Evolutionary conservation across 805 yeast species (phyloP), one percentile per base, ranked within the genome.

Genomic region (Wickerhamiella australiensis): DNA sequence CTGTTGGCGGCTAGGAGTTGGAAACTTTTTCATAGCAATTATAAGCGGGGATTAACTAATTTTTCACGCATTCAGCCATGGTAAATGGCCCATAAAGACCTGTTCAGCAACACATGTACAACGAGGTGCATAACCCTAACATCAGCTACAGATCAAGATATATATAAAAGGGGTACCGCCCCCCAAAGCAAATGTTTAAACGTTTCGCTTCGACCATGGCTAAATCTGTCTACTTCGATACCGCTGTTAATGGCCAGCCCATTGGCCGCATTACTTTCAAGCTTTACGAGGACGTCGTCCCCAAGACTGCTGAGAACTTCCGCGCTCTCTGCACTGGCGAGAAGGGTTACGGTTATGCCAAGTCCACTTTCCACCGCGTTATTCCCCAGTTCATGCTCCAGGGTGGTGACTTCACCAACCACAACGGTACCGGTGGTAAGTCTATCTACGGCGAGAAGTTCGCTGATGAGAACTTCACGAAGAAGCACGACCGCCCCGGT

Each of bases 311-410:
- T 58, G 94, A 84, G 72, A 88, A 88, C 77, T 88, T 88, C 83
- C 82, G 95, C 72, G 95, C 94, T 55, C 76, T 88, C 64, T 75
- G 82, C 68, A 87, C 95, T 55, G 95, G 96, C 60, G 95, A 85
- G 74, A 83, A 86, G 77, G 97, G 96, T 54, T 84, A 72, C 62
- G 95, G 95, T 53, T 87, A 80, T 78, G 80, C 80, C 65, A 77
- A 75, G 62, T 84, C 94, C 46, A 73, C 80, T 57, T 88, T 90
- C 92, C 96, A 88, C 85, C 82, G 96, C 75, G 94, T 88, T 57
- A 87, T 87, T 64, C 96, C 96, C 57, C 80, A 83, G 68, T 88
- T 88, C 76, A 88, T 88, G 97, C 75, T 90, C 66, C 97, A 88
- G 76, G 96, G 88, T 67, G 96, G 96, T 58, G 96, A 87, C 63